These are phyloP conservation scores for Oldenlandia corymbosa DNA, from an alignment of 257 asterid genomes.

Conservation along the genomic window DNA sequence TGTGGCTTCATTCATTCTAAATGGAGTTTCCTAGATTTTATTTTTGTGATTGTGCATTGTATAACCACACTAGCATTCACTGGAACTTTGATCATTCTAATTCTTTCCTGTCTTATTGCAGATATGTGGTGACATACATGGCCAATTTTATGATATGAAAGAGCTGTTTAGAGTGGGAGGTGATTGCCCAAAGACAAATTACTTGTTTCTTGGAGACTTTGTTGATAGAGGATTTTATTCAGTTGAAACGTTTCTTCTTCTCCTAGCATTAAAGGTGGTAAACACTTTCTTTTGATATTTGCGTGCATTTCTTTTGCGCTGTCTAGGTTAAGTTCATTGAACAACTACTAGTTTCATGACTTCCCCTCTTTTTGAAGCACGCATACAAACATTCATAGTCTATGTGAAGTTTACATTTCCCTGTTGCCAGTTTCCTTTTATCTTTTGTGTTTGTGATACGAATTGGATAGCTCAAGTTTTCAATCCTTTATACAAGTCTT, in stretches of 20 bases:
- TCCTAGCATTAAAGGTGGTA: constrained; percentile 85
- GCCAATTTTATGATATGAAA: constrained; percentile 97
- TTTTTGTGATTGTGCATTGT: background rate
- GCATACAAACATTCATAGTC: background rate
- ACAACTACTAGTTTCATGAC: background rate
- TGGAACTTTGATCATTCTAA: background rate
- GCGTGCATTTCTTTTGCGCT: background rate
- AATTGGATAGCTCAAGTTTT: background rate
- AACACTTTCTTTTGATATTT: constrained; percentile 1
- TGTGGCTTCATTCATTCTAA: background rate
- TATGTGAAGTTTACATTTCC: background rate
- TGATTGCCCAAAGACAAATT: constrained; percentile 90
- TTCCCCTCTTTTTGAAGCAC: background rate
- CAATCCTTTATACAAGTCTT: background rate
- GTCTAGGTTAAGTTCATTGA: background rate
- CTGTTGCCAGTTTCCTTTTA: background rate
- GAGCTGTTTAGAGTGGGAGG: constrained; percentile 97
- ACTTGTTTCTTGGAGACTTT: constrained; percentile 95
- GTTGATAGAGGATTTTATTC: constrained; percentile 97
- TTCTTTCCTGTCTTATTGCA: constrained; percentile 25
- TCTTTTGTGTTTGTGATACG: background rate
- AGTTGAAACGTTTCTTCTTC: constrained; percentile 92
- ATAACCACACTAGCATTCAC: background rate
- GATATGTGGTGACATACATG: constrained; percentile 99
- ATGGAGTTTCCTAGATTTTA: background rate